Base-by-base conservation (phyloP, 2,329 filamentous ascomycete species). In the Penicillium sp. region DNA sequence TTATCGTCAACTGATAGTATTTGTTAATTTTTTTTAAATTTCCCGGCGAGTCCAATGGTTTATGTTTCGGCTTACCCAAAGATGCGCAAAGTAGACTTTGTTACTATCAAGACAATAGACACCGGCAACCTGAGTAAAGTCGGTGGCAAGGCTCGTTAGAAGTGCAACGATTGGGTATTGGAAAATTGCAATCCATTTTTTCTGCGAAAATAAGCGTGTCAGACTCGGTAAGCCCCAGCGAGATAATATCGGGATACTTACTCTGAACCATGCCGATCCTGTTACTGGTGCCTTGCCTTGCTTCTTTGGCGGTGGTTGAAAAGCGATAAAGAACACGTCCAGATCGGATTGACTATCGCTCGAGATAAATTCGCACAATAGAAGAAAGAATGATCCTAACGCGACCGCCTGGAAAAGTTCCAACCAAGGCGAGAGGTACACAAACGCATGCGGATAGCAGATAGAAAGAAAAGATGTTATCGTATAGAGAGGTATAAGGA, bases 371-470 rank as follows among this genome's bases (percentile, higher is more conserved):
- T 77, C 76, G 62, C 75, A 78, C 6, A 63, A 45, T 2, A 63
- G 70, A 8, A 80, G 66, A 58, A 79, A 79, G 63, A 80, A 80
- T 10, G 70, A 69, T 16, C 70, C 72, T 3, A 82, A 63, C 6
- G 77, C 75, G 22, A 77, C 63, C 5, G 72, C 66, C 65, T 81
- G 73, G 56, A 75, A 70, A 6, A 78, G 57, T 19, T 76, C 72
- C 26, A 75, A 61, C 65, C 75, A 75, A 1, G 74, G 70, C 26
- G 70, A 62, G 10, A 81, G 56, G 59, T 79, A 81, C 43, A 76
- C 68, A 43, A 74, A 72, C 2, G 71, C 62, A 19, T 70, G 64
- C 1, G 77, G 75, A 41, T 73, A 74, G 52, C 68, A 68, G 16
- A 80, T 68, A 2, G 69, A 69, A 3, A 80, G 63, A 49, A 77